Percentiles rank a stretch among this genome's conserved stretches.
Conservation (phyloP, 129 eudicot genomes). For the Sambucus nigra region DNA sequence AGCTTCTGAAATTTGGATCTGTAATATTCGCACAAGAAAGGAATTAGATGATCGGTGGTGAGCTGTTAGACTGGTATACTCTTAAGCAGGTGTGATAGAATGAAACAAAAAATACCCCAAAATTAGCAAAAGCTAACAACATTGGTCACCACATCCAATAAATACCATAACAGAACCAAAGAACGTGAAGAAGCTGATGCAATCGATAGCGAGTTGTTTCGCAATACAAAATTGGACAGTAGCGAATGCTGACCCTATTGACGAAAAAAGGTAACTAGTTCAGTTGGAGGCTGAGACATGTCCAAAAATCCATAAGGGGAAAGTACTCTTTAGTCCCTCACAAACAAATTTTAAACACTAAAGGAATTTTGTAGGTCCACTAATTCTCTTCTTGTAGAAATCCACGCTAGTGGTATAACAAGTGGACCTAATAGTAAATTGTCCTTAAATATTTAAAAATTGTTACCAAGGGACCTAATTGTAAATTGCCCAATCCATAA, state of each 20-base stretch:
- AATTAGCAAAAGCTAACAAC: constrained; percentile 6
- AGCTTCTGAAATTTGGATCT: constrained; percentile 10
- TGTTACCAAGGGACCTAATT: too few relatives aligned
- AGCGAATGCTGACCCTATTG: constrained; percentile 30
- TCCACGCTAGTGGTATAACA: too few relatives aligned
- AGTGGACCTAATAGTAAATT: too few relatives aligned
- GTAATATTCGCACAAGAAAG: not conserved
- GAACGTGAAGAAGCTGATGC: constrained; percentile 1
- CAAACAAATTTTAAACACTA: too few relatives aligned
- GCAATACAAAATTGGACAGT: constrained; percentile 10
- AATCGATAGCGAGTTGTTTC: constrained; percentile 11
- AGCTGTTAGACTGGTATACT: not conserved
- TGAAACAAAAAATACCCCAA: constrained; percentile 5
- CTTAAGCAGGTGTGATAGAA: not conserved
- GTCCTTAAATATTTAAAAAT: too few relatives aligned
- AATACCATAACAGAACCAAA: constrained; percentile 4
- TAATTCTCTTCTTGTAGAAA: too few relatives aligned
- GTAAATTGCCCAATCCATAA: too few relatives aligned
- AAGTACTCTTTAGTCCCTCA: too few relatives aligned
- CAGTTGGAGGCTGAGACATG: constrained; percentile 29
- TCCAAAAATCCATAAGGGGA: constrained; percentile 23
- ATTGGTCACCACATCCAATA: constrained; percentile 6
- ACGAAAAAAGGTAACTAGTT: constrained; percentile 14
- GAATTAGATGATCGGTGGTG: not conserved
- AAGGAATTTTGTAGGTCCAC: too few relatives aligned